A percentile compares a stretch with the other conserved stretches of the same genome.
Evolutionary conservation across 441 rosid genomes (phyloP).

Genomic region (Eruca vesicaria): DNA sequence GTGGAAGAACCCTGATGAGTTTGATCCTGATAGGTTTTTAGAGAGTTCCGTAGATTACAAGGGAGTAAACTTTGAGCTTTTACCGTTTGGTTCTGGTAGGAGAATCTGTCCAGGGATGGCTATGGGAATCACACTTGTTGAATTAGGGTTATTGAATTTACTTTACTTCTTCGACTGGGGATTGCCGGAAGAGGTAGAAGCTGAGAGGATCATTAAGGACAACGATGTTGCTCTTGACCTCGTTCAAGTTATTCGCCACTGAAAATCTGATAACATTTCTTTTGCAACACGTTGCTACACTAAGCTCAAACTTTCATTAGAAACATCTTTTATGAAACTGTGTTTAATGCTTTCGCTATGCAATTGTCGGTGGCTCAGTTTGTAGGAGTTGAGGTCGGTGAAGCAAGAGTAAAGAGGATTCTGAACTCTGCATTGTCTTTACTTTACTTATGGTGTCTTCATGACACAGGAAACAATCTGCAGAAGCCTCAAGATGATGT

Average conservation of each 20-base stretch:
- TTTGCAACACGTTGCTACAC: neutral
- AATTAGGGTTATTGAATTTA: slow-evolving; percentile 41
- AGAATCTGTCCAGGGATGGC: slow-evolving; percentile 13
- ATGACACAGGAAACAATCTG: neutral
- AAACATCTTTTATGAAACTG: neutral
- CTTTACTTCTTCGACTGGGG: slow-evolving; percentile 43
- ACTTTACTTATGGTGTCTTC: neutral
- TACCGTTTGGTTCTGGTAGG: slow-evolving; percentile 46
- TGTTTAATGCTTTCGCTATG: neutral
- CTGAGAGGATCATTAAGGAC: neutral
- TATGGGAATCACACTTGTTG: slow-evolving; percentile 32
- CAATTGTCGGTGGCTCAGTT: neutral
- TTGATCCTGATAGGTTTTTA: slow-evolving; percentile 43
- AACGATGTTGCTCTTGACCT: slow-evolving; percentile 33
- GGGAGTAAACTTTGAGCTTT: slow-evolving; percentile 45
- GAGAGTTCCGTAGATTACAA: slow-evolving; percentile 40
- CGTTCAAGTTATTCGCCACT: neutral
- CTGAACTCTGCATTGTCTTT: neutral
- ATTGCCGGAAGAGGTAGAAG: slow-evolving; percentile 41
- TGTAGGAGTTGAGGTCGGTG: neutral
- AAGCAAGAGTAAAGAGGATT: neutral
- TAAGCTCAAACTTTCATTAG: neutral
- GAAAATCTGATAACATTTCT: neutral
- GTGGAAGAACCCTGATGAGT: slow-evolving; percentile 23
- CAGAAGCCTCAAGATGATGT: neutral